phyloP scores from a whole-genome alignment of 257 asterid species.

The Mentha longifolia region DNA sequence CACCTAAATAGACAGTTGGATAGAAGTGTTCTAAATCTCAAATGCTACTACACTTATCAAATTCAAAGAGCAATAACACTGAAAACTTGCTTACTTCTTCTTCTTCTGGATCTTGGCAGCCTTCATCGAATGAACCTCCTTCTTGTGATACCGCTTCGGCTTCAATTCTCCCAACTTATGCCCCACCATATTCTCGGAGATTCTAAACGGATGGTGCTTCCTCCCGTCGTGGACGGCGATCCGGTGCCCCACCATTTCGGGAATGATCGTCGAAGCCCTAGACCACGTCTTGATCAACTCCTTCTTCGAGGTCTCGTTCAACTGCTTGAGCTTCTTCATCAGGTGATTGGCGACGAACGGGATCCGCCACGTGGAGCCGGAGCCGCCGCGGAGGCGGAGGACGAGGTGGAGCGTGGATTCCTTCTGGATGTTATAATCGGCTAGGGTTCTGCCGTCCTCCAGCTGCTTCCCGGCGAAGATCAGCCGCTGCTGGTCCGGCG shows the following conservation, averaged over 20 bases:
- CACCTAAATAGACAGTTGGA: not conserved
- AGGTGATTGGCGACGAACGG: slow-evolving; percentile 67
- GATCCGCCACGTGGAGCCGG: slow-evolving; percentile 50
- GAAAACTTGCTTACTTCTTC: slow-evolving; percentile 44
- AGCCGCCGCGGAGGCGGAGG: slow-evolving; percentile 43
- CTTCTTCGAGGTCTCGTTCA: slow-evolving; percentile 36
- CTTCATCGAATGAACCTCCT: slow-evolving; percentile 55
- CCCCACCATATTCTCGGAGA: slow-evolving; percentile 63
- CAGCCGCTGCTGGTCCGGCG: slow-evolving; percentile 43
- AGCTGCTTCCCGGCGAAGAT: slow-evolving; percentile 43
- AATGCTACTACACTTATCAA: not conserved
- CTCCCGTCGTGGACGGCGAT: slow-evolving; percentile 58
- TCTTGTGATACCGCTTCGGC: slow-evolving; percentile 41
- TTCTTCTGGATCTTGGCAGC: slow-evolving; percentile 44
- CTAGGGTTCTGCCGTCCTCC: slow-evolving; percentile 42
- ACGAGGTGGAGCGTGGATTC: slow-evolving; percentile 44
- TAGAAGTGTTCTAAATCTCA: not conserved
- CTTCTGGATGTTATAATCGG: slow-evolving; percentile 42
- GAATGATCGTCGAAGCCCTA: slow-evolving; percentile 54
- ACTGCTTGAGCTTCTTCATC: slow-evolving; percentile 42
- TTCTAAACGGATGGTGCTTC: slow-evolving; percentile 52
- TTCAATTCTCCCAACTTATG: slow-evolving; percentile 59
- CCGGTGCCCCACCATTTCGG: slow-evolving; percentile 65
- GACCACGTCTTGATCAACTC: slow-evolving; percentile 66
- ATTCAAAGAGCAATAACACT: not conserved